Evolutionary conservation across 176 grass and related monocot genomes (phyloP), one percentile per base, ranked within the genome.

Genomic region (Alopecurus myosuroides): DNA sequence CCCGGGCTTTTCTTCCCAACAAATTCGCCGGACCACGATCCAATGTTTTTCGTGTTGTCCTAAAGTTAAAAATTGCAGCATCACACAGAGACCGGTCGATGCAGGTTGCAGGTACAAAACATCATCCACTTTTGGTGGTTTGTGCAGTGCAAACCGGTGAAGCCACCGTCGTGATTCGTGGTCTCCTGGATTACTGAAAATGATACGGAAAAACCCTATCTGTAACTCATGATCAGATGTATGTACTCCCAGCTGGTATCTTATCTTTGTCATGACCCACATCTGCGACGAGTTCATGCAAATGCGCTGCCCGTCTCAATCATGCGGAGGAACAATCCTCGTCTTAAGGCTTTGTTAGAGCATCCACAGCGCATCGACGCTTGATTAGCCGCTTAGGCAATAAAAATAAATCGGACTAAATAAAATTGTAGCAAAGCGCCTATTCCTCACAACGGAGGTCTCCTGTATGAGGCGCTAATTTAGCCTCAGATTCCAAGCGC

Each of bases 191-290:
- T 40, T 76, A 44, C 1, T 72, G 9, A 22, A 22, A 1, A 33
- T 22, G n/a, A n/a, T n/a, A n/a, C n/a, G n/a, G n/a, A n/a, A n/a
- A 20, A 31, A 51, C 45, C 62, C 41, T 41, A 50, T 11, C 2
- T 26, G 9, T 3, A 19, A 15, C 70, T 49, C 52, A 18, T 71
- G 62, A n/a, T 40, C 51, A 48, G 39, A 49, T 68, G 29, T 56
- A 26, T 67, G 46, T 68, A 10, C 12, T n/a, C n/a, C n/a, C n/a
- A n/a, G n/a, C n/a, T n/a, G 7, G 2, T 44, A 76, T 63, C 39
- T 52, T 78, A 49, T 77, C 70, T 70, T 39, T 48, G 75, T 63
- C 88, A 6, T 71, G 63, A 72, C 64, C 70, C 60, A 85, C 61
- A 50, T 15, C 22, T 41, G 15, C 61, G 78, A 55, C n/a, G 34